phyloP scores from a whole-genome alignment of 2,329 filamentous ascomycete genomes.

The Fusarium coicis region DNA sequence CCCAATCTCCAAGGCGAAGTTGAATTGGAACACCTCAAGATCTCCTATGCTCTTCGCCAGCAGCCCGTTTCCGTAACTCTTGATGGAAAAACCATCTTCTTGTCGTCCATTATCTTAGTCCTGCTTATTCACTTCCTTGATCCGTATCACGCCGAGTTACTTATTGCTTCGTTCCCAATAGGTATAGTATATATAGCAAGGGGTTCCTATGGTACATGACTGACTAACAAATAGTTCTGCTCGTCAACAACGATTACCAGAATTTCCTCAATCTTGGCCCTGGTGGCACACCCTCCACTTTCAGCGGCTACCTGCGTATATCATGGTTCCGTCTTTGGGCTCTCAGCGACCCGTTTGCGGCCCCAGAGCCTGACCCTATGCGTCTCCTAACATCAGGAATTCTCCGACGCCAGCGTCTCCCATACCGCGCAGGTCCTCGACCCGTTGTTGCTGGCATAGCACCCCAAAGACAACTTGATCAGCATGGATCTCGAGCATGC shows the following conservation, averaged over 20 bases:
- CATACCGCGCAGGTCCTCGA: conserved; percentile 70
- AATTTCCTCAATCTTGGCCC: conserved; percentile 82
- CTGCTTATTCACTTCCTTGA: conserved; percentile 63
- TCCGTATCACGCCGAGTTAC: conserved; percentile 57
- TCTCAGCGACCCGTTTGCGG: conserved; percentile 74
- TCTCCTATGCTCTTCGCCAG: conserved; percentile 47
- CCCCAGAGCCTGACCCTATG: conserved; percentile 63
- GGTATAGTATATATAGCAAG: too few relatives aligned
- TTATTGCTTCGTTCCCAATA: conserved; percentile 62
- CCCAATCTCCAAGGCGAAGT: conserved; percentile 34
- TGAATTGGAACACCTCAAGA: conserved; percentile 37
- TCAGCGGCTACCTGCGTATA: conserved; percentile 77
- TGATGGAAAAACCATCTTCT: conserved; percentile 60
- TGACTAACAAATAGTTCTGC: conserved; percentile 46
- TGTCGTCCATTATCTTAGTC: conserved; percentile 58
- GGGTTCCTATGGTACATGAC: too few relatives aligned
- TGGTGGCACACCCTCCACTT: conserved; percentile 81
- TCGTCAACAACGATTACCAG: conserved; percentile 76
- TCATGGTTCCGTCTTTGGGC: conserved; percentile 78
- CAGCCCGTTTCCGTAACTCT: conserved; percentile 66
- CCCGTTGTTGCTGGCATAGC: conserved; percentile 80
- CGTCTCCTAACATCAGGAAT: conserved; percentile 68
- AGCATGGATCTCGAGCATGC: conserved; percentile 65
- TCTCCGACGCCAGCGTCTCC: conserved; percentile 63
- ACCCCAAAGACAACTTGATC: conserved; percentile 81